Base-by-base conservation (phyloP, 2,329 filamentous ascomycete species). In the Colletotrichum phormii region DNA sequence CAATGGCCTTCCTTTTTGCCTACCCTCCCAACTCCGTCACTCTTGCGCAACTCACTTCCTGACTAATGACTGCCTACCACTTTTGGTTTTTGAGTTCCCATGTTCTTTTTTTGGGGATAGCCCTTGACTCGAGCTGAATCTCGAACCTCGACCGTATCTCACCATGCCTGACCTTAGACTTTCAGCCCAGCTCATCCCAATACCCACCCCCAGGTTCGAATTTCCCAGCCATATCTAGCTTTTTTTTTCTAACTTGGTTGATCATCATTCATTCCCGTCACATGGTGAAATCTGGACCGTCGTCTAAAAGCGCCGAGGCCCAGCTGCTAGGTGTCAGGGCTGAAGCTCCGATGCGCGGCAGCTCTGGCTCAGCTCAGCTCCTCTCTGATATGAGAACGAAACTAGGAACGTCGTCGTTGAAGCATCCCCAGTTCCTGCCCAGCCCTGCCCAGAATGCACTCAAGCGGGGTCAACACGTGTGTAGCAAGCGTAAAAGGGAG, bases 1-100 rank as follows among this genome's bases (percentile, higher is more conserved):
- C 64, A 53, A 29, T 69, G 33, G 51, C 64, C 29, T 69, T 60
- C 59, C 69, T 59, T 72, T 68, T 59, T 63, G 5, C 11, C 24
- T 53, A 22, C 11, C 58, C 46, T 64, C 9, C 53, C 69, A 22
- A 69, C 63, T 55, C 37, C 26, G 42, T 46, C 55, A 57, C 57
- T 65, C 15, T 63, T 15, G 58, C 62, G 51, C 57, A 59, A 42
- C 49, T 24, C 35, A 49, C 54, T 33, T 24, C 24, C 51, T 49
- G 18, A 13, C 9, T 15, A 57, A 55, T 15, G 4, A 15, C 37
- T 42, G 37, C 37, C 37, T 15, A 6, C 13, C 42, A 26, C 42
- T 24, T 55, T 13, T 4, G 13, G 26, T 15, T 18, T n/a, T 5
- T 42, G 13, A 42, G 5, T 6, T 42, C 37, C 13, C 37, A 15